phyloP scores from a whole-genome alignment of 2,329 filamentous ascomycete species.

The Diaporthe ilicicola region DNA sequence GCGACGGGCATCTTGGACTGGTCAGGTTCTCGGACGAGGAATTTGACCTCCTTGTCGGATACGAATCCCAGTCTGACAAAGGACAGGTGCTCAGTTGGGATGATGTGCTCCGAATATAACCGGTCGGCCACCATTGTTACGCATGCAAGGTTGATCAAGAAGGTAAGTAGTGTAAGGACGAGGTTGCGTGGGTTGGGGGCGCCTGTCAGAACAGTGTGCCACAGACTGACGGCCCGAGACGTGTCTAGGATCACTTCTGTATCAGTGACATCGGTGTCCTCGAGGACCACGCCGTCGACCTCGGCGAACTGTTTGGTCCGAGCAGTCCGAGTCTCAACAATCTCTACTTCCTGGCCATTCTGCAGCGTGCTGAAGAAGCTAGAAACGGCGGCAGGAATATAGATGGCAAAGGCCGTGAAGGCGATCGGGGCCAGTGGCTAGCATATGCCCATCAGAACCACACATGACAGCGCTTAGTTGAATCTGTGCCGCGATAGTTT shows the following conservation, averaged over 20 bases:
- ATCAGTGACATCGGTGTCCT: conserved; percentile 68
- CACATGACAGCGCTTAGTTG: not conserved
- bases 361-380: conserved; percentile 65
- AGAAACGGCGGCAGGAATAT: conserved; percentile 69
- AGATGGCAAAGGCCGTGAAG: conserved; percentile 71
- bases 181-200: conserved; percentile 77
- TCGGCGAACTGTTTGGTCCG: conserved; percentile 15
- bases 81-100: conserved; percentile 78
- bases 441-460: not conserved
- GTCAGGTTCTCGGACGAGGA: conserved; percentile 87
- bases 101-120: conserved; percentile 76
- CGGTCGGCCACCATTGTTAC: conserved; percentile 79
- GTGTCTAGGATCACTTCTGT: conserved; percentile 64
- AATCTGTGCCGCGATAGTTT: not conserved
- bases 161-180: conserved; percentile 71
- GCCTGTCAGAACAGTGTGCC: conserved; percentile 69
- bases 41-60: conserved; percentile 78
- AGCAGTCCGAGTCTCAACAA: conserved; percentile 59
- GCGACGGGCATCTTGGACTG: conserved; percentile 77
- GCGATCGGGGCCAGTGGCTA: conserved; percentile 47
- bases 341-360: conserved; percentile 68
- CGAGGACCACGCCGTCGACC: conserved; percentile 55
- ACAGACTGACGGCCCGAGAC: conserved; percentile 48
- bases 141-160: conserved; percentile 76
- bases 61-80: conserved; percentile 91